Evolutionary conservation across 305 asterid genomes (phyloP), one percentile per base, ranked within the genome.

Genomic region (Fraxinus platypoda): DNA sequence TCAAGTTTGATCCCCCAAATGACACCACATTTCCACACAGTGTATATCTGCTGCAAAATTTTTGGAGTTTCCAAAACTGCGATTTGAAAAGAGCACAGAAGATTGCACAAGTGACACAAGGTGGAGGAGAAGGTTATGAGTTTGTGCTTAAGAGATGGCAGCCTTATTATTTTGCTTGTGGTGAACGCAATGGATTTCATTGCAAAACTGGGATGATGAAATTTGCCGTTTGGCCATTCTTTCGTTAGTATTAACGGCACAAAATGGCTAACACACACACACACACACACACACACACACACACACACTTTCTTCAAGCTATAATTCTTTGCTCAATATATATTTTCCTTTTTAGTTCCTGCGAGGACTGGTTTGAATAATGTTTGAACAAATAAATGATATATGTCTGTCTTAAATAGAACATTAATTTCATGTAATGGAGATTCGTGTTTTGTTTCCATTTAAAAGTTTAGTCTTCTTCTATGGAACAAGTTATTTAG

Each of bases 1-100:
- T 93, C 91, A 93, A 87, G 75, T 93, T 88, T 49, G 95, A 91
- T 83, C 88, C 94, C 0, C 95, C 97, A 72, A 93, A 85, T 46
- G 86, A 74, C 8, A 88, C 94, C 0, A 88, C 93, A 19, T 84
- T 80, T 71, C 90, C 92, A 0, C 97, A 92, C 86, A 92, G 95
- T 15, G 94, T 93, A 0, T 91, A 90, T 75, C 41, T 91, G 75
- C 84, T 92, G 17, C 90, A 93, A 0, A 82, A 91, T 62, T 86
- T 80, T 19, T 7, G 88, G 95, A 92, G 95, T 38, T 90, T 86
- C 87, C 82, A 79, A 19, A 90, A 80, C 0, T 93, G 97, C 57
- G 93, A 92, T 74, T 83, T 93, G 19, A 88, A 79, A 72, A 81
- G 89, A 78, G 97, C 90, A 2, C 81, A 30, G 81, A 92, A 86